These are phyloP conservation scores for Microdochium paspali DNA, from an alignment of 2,329 filamentous ascomycete species.

Conservation along the genomic window DNA sequence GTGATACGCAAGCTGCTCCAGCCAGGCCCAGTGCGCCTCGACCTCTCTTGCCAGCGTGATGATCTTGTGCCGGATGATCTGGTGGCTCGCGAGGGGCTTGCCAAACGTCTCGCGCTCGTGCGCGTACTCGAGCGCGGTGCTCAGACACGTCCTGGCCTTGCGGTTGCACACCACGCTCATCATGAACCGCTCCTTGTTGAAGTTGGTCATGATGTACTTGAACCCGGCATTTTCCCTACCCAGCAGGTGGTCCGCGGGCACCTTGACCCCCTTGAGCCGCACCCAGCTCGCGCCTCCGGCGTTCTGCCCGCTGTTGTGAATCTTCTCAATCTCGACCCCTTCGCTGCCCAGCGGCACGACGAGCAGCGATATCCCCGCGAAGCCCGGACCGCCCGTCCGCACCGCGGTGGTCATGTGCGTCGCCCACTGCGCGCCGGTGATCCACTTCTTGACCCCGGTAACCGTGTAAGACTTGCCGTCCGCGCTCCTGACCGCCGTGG, in stretches of 20 bases:
- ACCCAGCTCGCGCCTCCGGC: slow-evolving; percentile 52
- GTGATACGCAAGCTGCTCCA: slow-evolving; percentile 48
- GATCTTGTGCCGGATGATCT: slow-evolving; percentile 47
- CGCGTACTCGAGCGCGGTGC: slow-evolving; percentile 39
- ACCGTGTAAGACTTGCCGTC: slow-evolving; percentile 44
- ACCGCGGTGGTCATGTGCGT: slow-evolving; percentile 54
- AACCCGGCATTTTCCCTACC: slow-evolving; percentile 45
- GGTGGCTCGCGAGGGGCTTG: slow-evolving; percentile 40
- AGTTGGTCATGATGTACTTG: slow-evolving; percentile 27
- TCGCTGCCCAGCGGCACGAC: slow-evolving; percentile 38
- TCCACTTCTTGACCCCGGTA: slow-evolving; percentile 57
- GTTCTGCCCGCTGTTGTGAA: slow-evolving; percentile 54
- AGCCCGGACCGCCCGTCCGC: slow-evolving; percentile 43
- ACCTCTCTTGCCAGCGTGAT: slow-evolving; percentile 45
- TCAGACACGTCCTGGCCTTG: slow-evolving; percentile 42
- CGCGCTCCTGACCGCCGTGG: slow-evolving; percentile 35
- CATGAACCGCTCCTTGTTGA: slow-evolving; percentile 47
- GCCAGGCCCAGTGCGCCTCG: slow-evolving; percentile 46
- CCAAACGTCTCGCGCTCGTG: slow-evolving; percentile 43
- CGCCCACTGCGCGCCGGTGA: slow-evolving; percentile 53
- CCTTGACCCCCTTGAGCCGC: slow-evolving; percentile 40
- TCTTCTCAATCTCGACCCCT: slow-evolving; percentile 39
- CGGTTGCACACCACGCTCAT: slow-evolving; percentile 45
- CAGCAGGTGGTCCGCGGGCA: slow-evolving; percentile 41
- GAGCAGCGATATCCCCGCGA: slow-evolving; percentile 42